phyloP scores from a whole-genome alignment of 2,329 filamentous ascomycete genomes.

The Neonectria punicea region DNA sequence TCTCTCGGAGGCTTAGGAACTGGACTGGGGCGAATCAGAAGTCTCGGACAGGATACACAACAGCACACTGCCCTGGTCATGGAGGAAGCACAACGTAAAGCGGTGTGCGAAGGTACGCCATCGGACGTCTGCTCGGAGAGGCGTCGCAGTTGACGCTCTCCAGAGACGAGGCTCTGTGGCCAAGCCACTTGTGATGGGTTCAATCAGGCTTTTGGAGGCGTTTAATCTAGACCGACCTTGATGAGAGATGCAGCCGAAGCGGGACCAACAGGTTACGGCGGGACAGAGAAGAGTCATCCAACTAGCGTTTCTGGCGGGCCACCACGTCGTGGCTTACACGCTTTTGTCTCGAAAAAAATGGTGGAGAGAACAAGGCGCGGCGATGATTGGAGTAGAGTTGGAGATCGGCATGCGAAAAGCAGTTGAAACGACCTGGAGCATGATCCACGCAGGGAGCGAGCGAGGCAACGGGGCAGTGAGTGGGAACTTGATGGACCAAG shows the following conservation, averaged over 20 bases:
- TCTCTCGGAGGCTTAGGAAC: conserved; percentile 1
- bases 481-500: conserved; percentile 26
- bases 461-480: conserved; percentile 28
- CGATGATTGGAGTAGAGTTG: conserved; percentile 32
- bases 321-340: conserved; percentile 15
- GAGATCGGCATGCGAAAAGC: conserved; percentile 36
- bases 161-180: conserved; percentile 12
- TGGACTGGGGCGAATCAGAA: conserved; percentile 12
- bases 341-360: conserved; percentile 7
- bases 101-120: conserved; percentile 14
- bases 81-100: not conserved
- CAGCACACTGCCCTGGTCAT: not conserved
- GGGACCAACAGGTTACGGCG: not conserved
- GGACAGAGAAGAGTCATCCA: conserved; percentile 3
- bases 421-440: conserved; percentile 38
- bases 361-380: conserved; percentile 10
- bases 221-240: conserved; percentile 12
- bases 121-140: conserved; percentile 6
- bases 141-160: not conserved
- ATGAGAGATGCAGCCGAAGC: not conserved
- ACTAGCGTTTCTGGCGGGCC: conserved; percentile 6
- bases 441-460: conserved; percentile 41
- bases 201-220: conserved; percentile 9
- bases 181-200: conserved; percentile 10
- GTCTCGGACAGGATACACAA: not conserved